Percentiles rank a stretch among this genome's conserved stretches.
Conservation (phyloP, 495 filamentous ascomycete genomes). For the Aspergillus sclerotioniger region DNA sequence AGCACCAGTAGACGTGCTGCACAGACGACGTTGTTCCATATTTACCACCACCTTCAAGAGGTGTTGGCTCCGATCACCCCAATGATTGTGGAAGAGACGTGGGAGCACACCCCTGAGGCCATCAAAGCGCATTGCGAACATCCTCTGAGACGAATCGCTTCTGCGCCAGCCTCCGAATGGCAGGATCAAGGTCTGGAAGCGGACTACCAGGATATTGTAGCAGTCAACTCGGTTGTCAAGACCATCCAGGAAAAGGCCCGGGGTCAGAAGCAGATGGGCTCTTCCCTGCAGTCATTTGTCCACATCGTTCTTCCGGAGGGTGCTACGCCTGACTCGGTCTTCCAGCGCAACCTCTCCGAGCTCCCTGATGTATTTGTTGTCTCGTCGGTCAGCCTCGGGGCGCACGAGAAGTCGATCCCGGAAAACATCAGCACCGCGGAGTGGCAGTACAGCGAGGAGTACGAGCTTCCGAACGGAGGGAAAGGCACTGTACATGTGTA, state of each 20-base stretch:
- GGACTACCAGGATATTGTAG: conserved; percentile 58
- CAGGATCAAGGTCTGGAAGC: conserved; percentile 36
- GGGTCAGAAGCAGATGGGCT: conserved; percentile 63
- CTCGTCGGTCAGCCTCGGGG: conserved; percentile 58
- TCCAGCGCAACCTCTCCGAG: conserved; percentile 58
- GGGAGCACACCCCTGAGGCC: conserved; percentile 67
- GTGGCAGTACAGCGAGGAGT: conserved; percentile 56
- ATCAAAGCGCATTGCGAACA: conserved; percentile 53
- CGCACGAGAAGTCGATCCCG: conserved; percentile 26
- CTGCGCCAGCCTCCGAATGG: conserved; percentile 34
- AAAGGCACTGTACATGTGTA: conserved; percentile 58
- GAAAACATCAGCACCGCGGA: conserved; percentile 29
- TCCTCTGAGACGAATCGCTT: conserved; percentile 40
- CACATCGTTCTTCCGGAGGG: conserved; percentile 40
- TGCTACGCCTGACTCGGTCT: conserved; percentile 25
- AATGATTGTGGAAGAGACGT: conserved; percentile 82
- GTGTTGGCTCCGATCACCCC: conserved; percentile 82
- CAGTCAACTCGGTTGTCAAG: conserved; percentile 62
- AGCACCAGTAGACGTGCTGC: conserved; percentile 50
- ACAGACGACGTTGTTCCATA: conserved; percentile 67
- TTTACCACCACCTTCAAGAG: conserved; percentile 68
- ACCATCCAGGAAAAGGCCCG: conserved; percentile 66
- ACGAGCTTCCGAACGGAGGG: conserved; percentile 46
- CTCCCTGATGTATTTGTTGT: conserved; percentile 76
- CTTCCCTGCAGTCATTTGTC: conserved; percentile 69